phyloP scores from a whole-genome alignment of 2,329 filamentous ascomycete species.

The Pseudonectria buxi region DNA sequence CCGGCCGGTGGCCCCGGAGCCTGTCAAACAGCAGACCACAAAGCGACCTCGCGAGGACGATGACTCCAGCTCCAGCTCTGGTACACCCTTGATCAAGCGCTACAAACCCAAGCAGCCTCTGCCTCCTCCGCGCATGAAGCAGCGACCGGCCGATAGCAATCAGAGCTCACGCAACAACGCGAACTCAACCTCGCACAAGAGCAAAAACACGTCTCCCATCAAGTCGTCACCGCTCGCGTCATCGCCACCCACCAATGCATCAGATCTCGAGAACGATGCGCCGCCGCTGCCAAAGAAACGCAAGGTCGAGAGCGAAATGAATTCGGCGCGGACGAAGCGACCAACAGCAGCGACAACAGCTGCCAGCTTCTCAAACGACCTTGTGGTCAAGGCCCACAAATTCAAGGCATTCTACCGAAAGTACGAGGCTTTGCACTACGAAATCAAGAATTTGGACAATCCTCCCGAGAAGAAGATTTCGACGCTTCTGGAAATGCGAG shows the following conservation, averaged over 20 bases:
- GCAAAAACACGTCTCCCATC: slow-evolving; percentile 49
- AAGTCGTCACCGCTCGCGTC: slow-evolving; percentile 62
- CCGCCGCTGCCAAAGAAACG: slow-evolving; percentile 36
- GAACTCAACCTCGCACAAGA: slow-evolving; percentile 37
- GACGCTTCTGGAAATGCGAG: slow-evolving; percentile 47
- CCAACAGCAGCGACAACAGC: slow-evolving; percentile 18
- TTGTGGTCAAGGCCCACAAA: slow-evolving; percentile 45
- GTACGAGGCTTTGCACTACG: slow-evolving; percentile 50
- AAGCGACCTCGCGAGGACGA: slow-evolving; percentile 49
- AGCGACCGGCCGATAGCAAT: slow-evolving; percentile 42
- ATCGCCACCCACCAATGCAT: slow-evolving; percentile 59
- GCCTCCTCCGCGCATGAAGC: slow-evolving; percentile 29
- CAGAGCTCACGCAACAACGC: slow-evolving; percentile 37
- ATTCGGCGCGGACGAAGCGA: slow-evolving; percentile 23
- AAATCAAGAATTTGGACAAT: slow-evolving; percentile 44
- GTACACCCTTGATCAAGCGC: slow-evolving; percentile 52
- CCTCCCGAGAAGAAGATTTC: slow-evolving; percentile 46
- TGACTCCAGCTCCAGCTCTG: slow-evolving; percentile 54
- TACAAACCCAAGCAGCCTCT: slow-evolving; percentile 42
- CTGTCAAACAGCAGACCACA: slow-evolving; percentile 25
- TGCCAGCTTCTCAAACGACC: slow-evolving; percentile 29
- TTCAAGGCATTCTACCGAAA: slow-evolving; percentile 52
- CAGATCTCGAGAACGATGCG: slow-evolving; percentile 47
- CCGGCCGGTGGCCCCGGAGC: slow-evolving; percentile 23
- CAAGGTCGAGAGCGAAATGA: slow-evolving; percentile 27